Evolutionary conservation across 2,329 filamentous ascomycete species (phyloP).

Genomic region (Microcyclosporella mali): DNA sequence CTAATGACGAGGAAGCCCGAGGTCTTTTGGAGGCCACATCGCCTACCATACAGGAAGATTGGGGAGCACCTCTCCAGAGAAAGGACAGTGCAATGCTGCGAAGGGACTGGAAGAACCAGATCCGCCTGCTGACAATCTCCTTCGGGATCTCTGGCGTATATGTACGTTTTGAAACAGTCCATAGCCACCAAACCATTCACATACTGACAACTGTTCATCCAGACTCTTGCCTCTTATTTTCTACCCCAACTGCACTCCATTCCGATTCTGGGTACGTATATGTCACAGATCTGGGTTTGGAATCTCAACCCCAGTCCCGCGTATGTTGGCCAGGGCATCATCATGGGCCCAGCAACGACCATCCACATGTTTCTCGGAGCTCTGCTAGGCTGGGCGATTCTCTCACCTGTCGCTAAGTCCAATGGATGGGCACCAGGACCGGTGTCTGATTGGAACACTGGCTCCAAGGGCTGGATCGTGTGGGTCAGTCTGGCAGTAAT

Average conservation of each 20-base stretch:
- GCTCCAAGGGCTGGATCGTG: constrained; percentile 97
- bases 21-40: constrained; percentile 28
- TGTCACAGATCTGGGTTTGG: constrained; percentile 85
- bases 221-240: constrained; percentile 85
- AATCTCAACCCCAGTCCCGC: constrained; percentile 94
- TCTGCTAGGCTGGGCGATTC: constrained; percentile 78
- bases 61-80: constrained; percentile 12
- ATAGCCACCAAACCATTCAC: neutral
- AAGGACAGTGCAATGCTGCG: constrained; percentile 17
- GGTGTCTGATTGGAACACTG: constrained; percentile 81
- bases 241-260: constrained; percentile 75
- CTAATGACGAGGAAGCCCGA: constrained; percentile 31
- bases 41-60: constrained; percentile 12
- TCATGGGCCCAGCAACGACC: constrained; percentile 95
- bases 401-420: constrained; percentile 81
- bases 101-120: constrained; percentile 57
- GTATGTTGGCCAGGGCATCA: constrained; percentile 94
- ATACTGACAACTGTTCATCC: constrained; percentile 23
- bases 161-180: constrained; percentile 26
- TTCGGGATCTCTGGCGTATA: constrained; percentile 54
- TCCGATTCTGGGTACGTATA: constrained; percentile 71
- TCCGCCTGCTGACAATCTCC: constrained; percentile 53
- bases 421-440: constrained; percentile 84
- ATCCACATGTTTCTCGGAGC: constrained; percentile 93
- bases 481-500: constrained; percentile 96